Base-by-base conservation (phyloP, 2,329 filamentous ascomycete species). In the Zymoseptoria pseudotritici region DNA sequence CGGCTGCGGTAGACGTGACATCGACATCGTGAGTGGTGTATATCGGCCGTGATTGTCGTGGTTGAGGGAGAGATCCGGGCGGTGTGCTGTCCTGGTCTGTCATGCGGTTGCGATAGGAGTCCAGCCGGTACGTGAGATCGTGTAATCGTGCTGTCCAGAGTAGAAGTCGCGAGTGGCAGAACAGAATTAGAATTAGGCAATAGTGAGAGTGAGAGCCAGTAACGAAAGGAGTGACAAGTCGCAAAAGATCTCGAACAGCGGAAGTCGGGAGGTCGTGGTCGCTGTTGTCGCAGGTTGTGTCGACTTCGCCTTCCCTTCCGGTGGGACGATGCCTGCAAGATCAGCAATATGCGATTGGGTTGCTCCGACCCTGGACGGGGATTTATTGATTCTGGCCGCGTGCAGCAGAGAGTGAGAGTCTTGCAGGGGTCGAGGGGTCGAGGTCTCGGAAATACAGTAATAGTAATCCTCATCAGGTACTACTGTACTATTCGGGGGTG, bases 41-140 rank as follows among this genome's bases (percentile, higher is more conserved):
- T 7, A 57, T 50, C 53, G 57, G 24, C 59, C 42, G 53, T 46
- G 7, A 55, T 54, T 22, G 58, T 52, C 22, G 31, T 61, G 20
- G 53, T 56, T 46, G 50, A 31, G 55, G n/a, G 26, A 19, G 49
- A 8, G 53, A n/a, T n/a, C 17, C 2, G 17, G 7, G 36, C 36
- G 36, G 36, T 46, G 36, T 46, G 36, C 17, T 46, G 17, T 46
- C 13, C 17, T 4, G 36, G 17, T 4, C 36, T 46, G 17, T n/a
- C 36, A 46, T 46, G 7, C 36, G 36, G 36, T 17, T 17, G 36
- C 36, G 36, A 42, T 42, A n/a, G 36, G 36, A 46, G 36, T 46
- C 7, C 13, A 7, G 13, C 11, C 17, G 36, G 36, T 42, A 3
- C 36, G 36, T 9, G 17, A 46, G 36, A 7, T 46, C 13, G 36